Evolutionary conservation across 345 rosid genomes (phyloP), one percentile per base, ranked within the genome.

Genomic region (Conringia planisiliqua): DNA sequence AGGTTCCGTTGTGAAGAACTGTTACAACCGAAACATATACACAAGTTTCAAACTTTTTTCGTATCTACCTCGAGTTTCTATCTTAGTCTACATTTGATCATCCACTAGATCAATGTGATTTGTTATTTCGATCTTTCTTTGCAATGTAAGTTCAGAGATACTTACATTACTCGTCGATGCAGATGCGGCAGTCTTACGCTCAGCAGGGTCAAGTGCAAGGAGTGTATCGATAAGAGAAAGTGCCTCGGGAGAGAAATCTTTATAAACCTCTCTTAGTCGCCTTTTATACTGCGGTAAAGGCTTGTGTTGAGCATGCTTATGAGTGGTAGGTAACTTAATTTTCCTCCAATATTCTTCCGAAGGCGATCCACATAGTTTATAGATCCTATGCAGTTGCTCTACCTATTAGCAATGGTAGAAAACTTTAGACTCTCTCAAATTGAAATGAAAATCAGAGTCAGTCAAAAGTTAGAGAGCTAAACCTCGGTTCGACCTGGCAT

Each of bases 401-500:
- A 58, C 62, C 59, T 54, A 54, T 8, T 12, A 26, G 5, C 2
- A 7, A 27, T 7, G 0, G 26, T 6, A 47, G 54, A 47, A 12
- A 51, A 12, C 6, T 11, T 11, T 52, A 13, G 11, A 12, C 32
- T 54, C 11, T 12, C 14, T 39, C 43, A 3, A 39, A 4, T 39
- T 3, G 36, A 27, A 27, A 27, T 54, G 59, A 54, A 54, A 13
- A 54, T 54, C 18, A 6, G 30, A 5, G 16, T 54, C 33, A 26
- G 30, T 11, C 57, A 50, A 24, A 7, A 27, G 58, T 54, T 27
- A 2, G 58, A 54, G 33, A 27, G 35, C 18, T 27, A 3, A 36
- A 61, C 66, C 54, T 63, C 68, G 38, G 32, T 44, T 22, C 68
- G 68, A 42, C 54, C 68, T 9, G 68, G 68, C 68, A 63, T 63